Percentiles rank a stretch among this genome's conserved stretches.
phyloP scores from a whole-genome alignment of 2,329 filamentous ascomycete species.

The Colletotrichum godetiae region DNA sequence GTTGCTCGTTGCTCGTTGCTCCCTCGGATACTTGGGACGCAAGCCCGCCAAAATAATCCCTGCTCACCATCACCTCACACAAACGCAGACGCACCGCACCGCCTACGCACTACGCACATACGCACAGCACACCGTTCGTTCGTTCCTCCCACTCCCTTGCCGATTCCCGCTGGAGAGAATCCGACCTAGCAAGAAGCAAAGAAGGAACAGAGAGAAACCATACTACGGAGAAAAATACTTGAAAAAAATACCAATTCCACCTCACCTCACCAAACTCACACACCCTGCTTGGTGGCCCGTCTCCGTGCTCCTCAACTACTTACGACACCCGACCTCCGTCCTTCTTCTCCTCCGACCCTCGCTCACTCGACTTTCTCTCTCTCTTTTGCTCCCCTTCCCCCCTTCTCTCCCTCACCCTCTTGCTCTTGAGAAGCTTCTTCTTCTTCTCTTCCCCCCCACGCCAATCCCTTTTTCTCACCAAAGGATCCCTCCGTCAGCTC shows the following conservation, averaged over 20 bases:
- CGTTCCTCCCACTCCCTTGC: constrained; percentile 26
- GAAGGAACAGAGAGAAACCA: neutral
- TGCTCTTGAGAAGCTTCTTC: constrained; percentile 2
- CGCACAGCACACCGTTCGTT: constrained; percentile 14
- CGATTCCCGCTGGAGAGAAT: constrained; percentile 32
- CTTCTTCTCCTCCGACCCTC: constrained; percentile 29
- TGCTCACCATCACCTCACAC: constrained; percentile 33
- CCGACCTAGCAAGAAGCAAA: neutral
- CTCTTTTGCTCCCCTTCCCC: constrained; percentile 9
- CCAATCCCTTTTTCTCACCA: constrained; percentile 6
- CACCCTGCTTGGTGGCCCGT: neutral
- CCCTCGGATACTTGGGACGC: constrained; percentile 21
- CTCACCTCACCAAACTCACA: constrained; percentile 9
- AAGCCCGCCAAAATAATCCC: constrained; percentile 26
- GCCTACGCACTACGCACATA: constrained; percentile 4
- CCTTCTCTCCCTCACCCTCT: constrained; percentile 11
- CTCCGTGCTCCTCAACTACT: constrained; percentile 33
- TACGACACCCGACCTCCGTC: constrained; percentile 28
- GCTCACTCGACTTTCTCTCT: constrained; percentile 31
- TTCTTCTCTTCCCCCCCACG: neutral
- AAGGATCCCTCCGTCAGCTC: constrained; percentile 17
- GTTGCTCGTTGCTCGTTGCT: neutral
- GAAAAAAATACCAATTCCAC: neutral
- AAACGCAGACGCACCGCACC: constrained; percentile 6
- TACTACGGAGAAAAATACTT: neutral